These are phyloP conservation scores for Colletotrichum eremochloae DNA, from an alignment of 2,329 filamentous ascomycete genomes.

Conservation along the genomic window DNA sequence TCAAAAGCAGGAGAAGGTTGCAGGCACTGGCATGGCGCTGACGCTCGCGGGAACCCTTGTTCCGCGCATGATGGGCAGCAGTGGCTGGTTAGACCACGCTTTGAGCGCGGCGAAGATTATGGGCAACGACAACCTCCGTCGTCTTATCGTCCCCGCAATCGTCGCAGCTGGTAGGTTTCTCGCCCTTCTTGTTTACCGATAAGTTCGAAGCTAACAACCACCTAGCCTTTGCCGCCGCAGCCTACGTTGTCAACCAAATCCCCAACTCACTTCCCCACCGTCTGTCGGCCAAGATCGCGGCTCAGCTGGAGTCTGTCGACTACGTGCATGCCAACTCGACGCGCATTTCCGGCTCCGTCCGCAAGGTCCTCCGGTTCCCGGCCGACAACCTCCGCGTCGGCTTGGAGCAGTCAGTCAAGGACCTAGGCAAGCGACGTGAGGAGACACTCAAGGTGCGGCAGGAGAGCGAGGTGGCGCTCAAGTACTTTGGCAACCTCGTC, in stretches of 20 bases:
- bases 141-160: conserved; percentile 84
- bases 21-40: conserved; percentile 93
- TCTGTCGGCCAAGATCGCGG: conserved; percentile 85
- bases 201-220: conserved; percentile 50
- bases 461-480: conserved; percentile 88
- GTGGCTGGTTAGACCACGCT: conserved; percentile 90
- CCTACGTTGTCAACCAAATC: conserved; percentile 88
- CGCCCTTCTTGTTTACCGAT: conserved; percentile 27
- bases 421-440: conserved; percentile 81
- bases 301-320: conserved; percentile 84
- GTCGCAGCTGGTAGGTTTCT: conserved; percentile 79
- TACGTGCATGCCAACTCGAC: conserved; percentile 91
- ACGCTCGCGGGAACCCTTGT: conserved; percentile 91
- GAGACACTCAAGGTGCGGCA: conserved; percentile 84
- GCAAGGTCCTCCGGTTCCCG: conserved; percentile 88
- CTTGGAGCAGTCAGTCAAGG: conserved; percentile 87
- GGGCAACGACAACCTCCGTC: conserved; percentile 84
- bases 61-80: conserved; percentile 82
- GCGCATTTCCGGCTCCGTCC: conserved; percentile 87
- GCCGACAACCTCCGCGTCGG: conserved; percentile 87
- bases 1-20: conserved; percentile 94
- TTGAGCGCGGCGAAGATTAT: conserved; percentile 85
- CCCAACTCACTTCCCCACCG: conserved; percentile 90
- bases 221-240: conserved; percentile 78
- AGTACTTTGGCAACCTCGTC: conserved; percentile 91